Base-by-base conservation (phyloP, 1,284 basidiomycete genomes). In the Amylostereum areolatum region DNA sequence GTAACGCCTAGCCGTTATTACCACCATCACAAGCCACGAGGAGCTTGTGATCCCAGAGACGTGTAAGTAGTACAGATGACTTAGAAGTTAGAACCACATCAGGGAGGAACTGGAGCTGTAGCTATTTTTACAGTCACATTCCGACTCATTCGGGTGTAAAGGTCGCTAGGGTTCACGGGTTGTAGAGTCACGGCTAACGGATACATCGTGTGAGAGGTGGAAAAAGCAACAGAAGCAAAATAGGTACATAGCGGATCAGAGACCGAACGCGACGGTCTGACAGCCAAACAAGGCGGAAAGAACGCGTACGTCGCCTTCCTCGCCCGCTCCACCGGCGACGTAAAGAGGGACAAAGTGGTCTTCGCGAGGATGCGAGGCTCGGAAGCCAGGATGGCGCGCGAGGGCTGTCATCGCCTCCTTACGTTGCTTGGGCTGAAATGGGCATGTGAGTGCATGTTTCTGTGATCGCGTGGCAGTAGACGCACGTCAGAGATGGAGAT, bases 291-390 rank as follows among this genome's bases (percentile, higher is more conserved):
- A 59, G 27, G 74, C 77, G 47, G 70, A 64, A 34, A 86, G 52
- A 5, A 83, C 70, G 56, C 63, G 69, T 9, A 72, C 72, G 28
- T 67, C 64, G 10, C 78, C 79, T 5, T 68, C 72, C 49, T 80
- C 81, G 4, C 81, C 84, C n/a, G 83, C 85, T 7, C 85, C 85
- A 25, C 78, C 83, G 4, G 80, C 85, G 36, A 86, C 70, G 61
- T 88, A 89, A 25, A 89, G 57, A 8, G 86, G 85, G 18, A 88
- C 71, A 60, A 86, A 86, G 57, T 89, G 86, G 25, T 89, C 86
- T 57, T 81, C 80, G 5, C 83, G 69, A 3, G 85, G 86, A 56
- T 89, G 83, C 25, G 80, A 74, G 3, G 69, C 59, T 3, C 82
- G 72, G 70, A 87, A 89, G 9, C 76, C 80, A 11, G 66, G 58